Evolutionary conservation across 768 basidiomycete species (phyloP).

Genomic region (Calocybe cyanea): DNA sequence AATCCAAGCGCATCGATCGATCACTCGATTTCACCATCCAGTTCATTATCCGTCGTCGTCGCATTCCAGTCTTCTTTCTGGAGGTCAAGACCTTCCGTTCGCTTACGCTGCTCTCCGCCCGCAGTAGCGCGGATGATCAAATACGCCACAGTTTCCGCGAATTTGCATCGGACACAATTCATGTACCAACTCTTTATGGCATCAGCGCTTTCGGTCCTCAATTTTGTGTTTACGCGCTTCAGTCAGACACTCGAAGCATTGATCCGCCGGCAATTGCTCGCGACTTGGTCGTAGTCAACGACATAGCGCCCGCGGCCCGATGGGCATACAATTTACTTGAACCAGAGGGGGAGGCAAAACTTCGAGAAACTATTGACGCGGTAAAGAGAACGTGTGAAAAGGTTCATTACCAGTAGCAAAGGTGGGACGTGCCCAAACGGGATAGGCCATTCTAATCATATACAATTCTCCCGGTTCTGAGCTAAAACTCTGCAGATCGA

Average conservation of each 20-base stretch:
- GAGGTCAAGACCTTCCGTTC: constrained; percentile 14
- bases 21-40: constrained; percentile 8
- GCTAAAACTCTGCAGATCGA: too few species aligned
- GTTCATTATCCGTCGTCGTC: constrained; percentile 10
- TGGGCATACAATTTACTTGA: constrained; percentile 17
- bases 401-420: too few species aligned
- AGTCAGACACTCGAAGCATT: constrained; percentile 11
- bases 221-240: constrained; percentile 16
- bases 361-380: constrained; percentile 13
- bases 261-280: constrained; percentile 12
- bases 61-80: constrained; percentile 15
- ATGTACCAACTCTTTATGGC: constrained; percentile 14
- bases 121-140: constrained; percentile 16
- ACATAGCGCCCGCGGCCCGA: constrained; percentile 14
- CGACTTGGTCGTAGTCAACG: constrained; percentile 14
- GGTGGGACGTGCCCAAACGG: too few species aligned
- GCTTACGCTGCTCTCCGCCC: constrained; percentile 7
- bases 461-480: too few species aligned
- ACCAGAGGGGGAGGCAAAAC: constrained; percentile 14
- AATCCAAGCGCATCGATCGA: constrained; percentile 9
- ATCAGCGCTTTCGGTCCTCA: constrained; percentile 17
- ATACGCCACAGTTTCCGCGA: constrained; percentile 13
- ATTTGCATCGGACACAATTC: constrained; percentile 11
- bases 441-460: too few species aligned
- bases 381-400: too few species aligned